Evolutionary conservation across 2,329 filamentous ascomycete species (phyloP).

Genomic region (Periconia sp.): DNA sequence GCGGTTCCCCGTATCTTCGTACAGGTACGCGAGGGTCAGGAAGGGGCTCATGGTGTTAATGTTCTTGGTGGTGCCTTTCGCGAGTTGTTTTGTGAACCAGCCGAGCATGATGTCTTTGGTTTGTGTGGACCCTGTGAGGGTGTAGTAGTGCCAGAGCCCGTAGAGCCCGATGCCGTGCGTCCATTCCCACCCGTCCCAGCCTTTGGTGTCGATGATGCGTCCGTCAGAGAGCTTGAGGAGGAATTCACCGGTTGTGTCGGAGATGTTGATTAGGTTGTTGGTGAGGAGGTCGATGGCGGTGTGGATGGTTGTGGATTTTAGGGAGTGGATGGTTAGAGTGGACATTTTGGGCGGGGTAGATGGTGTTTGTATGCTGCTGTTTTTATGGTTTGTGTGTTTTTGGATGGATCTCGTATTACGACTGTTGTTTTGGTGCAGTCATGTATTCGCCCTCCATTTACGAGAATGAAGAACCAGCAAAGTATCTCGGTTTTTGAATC

Average conservation of each 20-base stretch:
- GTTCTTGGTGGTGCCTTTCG: constrained; percentile 76
- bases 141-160: constrained; percentile 81
- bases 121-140: constrained; percentile 63
- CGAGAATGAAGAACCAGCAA: not conserved
- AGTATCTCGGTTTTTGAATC: not conserved
- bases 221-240: constrained; percentile 71
- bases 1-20: constrained; percentile 70
- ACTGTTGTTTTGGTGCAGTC: not conserved
- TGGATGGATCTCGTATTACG: not conserved
- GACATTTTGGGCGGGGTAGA: constrained; percentile 32
- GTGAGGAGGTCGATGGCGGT: constrained; percentile 67
- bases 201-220: constrained; percentile 79
- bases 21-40: constrained; percentile 74
- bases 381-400: too few species aligned
- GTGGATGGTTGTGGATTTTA: constrained; percentile 50
- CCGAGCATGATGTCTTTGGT: constrained; percentile 68
- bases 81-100: constrained; percentile 72
- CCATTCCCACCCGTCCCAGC: constrained; percentile 84
- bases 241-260: constrained; percentile 73
- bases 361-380: not conserved
- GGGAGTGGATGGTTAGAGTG: constrained; percentile 44
- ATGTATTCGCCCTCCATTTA: not conserved
- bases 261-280: constrained; percentile 74
- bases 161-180: constrained; percentile 80
- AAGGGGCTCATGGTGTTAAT: constrained; percentile 85